Evolutionary conservation across 1,139 yeast genomes (phyloP).

Genomic region (Candida sanyaensis): DNA sequence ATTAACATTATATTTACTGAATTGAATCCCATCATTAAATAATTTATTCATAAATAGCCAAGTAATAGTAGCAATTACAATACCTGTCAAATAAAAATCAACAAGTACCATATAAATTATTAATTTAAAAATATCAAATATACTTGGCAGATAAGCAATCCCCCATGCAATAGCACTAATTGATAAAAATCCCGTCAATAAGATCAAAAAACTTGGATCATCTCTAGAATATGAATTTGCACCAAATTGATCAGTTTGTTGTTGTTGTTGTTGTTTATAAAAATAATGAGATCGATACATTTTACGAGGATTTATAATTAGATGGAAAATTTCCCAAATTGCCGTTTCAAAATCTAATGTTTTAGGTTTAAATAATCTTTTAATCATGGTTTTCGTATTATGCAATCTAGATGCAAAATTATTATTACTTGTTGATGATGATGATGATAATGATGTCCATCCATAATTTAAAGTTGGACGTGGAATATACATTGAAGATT

Average conservation of each 20-base stretch:
- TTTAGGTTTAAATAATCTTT: slow-evolving; percentile 65
- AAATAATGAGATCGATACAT: slow-evolving; percentile 82
- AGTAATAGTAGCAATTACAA: slow-evolving; percentile 65
- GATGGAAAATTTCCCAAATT: slow-evolving; percentile 81
- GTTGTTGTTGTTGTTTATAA: slow-evolving; percentile 44
- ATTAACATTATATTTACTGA: slow-evolving; percentile 38
- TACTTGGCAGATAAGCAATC: slow-evolving; percentile 67
- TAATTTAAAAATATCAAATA: slow-evolving; percentile 60
- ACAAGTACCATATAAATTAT: slow-evolving; percentile 82
- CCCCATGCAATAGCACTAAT: slow-evolving; percentile 92
- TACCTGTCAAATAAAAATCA: slow-evolving; percentile 76
- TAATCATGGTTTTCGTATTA: slow-evolving; percentile 30
- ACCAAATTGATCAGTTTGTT: slow-evolving; percentile 17
- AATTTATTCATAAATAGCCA: slow-evolving; percentile 74
- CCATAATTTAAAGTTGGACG: slow-evolving; percentile 9
- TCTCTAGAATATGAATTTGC: slow-evolving; percentile 72
- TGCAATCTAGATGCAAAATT: slow-evolving; percentile 12
- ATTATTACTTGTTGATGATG: background rate
- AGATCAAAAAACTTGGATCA: slow-evolving; percentile 83
- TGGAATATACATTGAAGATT: slow-evolving; percentile 17
- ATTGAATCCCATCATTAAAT: slow-evolving; percentile 47
- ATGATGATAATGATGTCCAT: background rate
- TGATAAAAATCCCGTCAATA: slow-evolving; percentile 63
- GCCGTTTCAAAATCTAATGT: slow-evolving; percentile 92
- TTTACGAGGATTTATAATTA: slow-evolving; percentile 73